Evolutionary conservation across 495 filamentous ascomycete genomes (phyloP).

Genomic region (Annulohypoxylon moriforme): DNA sequence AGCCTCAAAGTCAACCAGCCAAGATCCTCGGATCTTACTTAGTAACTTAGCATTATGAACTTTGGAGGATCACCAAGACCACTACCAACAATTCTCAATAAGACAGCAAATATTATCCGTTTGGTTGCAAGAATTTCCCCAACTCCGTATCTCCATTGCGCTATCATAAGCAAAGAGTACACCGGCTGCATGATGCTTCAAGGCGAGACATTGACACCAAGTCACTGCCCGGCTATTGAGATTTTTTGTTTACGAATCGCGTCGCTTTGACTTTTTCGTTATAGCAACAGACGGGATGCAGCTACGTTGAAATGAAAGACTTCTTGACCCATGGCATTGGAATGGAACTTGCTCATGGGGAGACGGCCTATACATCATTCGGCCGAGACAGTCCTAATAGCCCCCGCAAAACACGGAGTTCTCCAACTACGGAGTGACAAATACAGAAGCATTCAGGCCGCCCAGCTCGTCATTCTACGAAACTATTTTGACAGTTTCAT

Average conservation of each 20-base stretch:
- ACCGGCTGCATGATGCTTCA: neutral
- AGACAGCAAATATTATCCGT: neutral
- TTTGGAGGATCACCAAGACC: neutral
- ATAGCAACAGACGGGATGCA: neutral
- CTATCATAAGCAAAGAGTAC: neutral
- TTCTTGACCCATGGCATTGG: neutral
- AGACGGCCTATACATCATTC: neutral
- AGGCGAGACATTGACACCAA: neutral
- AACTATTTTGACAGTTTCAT: neutral
- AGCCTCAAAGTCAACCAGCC: conserved; percentile 14
- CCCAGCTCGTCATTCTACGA: neutral
- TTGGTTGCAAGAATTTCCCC: neutral
- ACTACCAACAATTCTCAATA: neutral
- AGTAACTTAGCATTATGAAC: conserved; percentile 25
- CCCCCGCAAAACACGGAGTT: neutral
- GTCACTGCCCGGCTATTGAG: neutral
- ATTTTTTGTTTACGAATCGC: neutral
- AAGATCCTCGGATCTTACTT: conserved; percentile 15
- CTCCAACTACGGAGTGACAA: neutral
- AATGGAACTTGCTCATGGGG: neutral
- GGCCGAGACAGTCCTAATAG: neutral
- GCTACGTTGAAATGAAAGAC: neutral
- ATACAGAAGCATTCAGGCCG: neutral
- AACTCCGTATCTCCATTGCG: neutral
- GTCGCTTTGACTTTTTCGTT: neutral